Evolutionary conservation across 495 filamentous ascomycete genomes (phyloP), one percentile per base, ranked within the genome.

Genomic region (Echria macrotheca): DNA sequence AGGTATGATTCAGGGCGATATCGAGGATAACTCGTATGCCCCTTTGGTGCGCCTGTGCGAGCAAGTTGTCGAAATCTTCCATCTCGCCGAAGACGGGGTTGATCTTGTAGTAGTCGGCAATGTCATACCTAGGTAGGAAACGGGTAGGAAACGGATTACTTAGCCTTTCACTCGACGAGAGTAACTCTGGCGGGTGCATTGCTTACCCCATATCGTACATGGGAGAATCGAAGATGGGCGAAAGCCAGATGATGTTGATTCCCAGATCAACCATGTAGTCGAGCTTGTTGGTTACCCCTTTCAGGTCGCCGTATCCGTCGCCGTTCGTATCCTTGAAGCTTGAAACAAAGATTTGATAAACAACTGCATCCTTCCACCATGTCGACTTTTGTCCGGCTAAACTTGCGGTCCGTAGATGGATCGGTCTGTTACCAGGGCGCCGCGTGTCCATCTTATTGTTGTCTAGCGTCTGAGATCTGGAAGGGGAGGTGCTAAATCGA

Each of bases 301-400:
- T 74, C 29, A 85, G 75, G 54, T 84, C 82, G 10, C 82, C 82
- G 33, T 79, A 63, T 15, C 81, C 81, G 56, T 82, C 79, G 55
- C 71, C 68, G 56, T 83, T 82, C 18, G 76, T 77, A 56, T 85
- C 82, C 18, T 78, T 75, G 66, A 73, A 84, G 4, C 72, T 77
- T 1, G 79, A 70, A 3, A 79, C 80, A 68, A 79, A 85, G 55
- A 85, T 78, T 53, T 85, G 82, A 54, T 85, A 85, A 17, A 83
- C 75, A 7, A 54, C 49, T 8, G 52, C 56, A 43, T 64, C 60
- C 42, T 62, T 66, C 63, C 65, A 68, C 53, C 53, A 56, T 14
- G 38, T 37, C 33, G 9, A 37, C 14, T 17, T 37, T 37, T 37
- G 33, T 17, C 5, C 9, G 9, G 33, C 14, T 7, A 37, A 14